Evolutionary conservation across 179 eudicot species (phyloP).

Genomic region (Spinacia oleracea): DNA sequence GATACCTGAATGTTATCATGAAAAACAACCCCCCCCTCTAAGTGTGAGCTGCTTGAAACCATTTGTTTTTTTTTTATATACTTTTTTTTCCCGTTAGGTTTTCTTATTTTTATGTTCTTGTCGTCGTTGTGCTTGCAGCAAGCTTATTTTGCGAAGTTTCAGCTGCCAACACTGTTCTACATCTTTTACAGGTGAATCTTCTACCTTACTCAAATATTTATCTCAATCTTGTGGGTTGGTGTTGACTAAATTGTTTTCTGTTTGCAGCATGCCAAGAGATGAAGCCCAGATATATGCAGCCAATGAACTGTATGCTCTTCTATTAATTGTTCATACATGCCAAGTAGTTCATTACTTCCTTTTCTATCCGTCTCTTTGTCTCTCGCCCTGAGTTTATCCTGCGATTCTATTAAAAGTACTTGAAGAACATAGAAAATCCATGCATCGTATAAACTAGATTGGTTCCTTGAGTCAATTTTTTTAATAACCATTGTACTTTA

Average conservation of each 20-base stretch:
- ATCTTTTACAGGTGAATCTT: conserved; percentile 76
- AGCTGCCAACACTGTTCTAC: conserved; percentile 65
- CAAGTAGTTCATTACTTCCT: background rate
- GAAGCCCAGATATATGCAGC: conserved; percentile 88
- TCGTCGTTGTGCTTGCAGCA: conserved; percentile 53
- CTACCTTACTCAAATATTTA: conserved; percentile 11
- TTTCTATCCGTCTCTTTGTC: background rate
- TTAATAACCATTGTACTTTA: too few relatives aligned
- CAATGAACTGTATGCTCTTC: conserved; percentile 75
- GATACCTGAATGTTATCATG: conserved; percentile 78
- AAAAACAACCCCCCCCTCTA: conserved; percentile 62
- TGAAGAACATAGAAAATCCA: background rate
- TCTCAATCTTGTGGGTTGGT: conserved; percentile 1
- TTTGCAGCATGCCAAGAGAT: conserved; percentile 91
- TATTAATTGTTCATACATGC: background rate
- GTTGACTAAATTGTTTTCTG: conserved; percentile 9
- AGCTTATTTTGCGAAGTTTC: conserved; percentile 69
- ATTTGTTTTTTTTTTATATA: background rate
- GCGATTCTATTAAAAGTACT: background rate
- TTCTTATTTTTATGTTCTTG: conserved; percentile 17
- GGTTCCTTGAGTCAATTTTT: background rate
- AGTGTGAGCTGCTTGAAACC: conserved; percentile 48
- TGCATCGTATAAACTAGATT: background rate
- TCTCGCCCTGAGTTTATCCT: background rate
- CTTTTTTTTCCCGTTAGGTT: background rate